phyloP scores from a whole-genome alignment of 176 grass and related monocot species.

The Eragrostis curvula region DNA sequence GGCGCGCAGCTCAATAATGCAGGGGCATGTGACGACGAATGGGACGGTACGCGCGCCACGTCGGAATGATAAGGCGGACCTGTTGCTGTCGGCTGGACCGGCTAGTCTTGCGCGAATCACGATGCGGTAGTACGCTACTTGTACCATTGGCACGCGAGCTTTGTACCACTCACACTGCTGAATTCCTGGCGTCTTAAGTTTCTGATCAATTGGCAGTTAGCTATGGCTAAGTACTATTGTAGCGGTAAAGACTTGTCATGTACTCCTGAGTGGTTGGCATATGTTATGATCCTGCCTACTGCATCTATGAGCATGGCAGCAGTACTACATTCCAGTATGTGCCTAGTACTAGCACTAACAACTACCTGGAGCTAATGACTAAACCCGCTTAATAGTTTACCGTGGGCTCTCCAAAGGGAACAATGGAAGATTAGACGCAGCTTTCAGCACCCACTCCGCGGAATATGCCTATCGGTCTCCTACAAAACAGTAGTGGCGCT shows the following conservation, averaged over 20 bases:
- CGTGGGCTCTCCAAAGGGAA: not conserved
- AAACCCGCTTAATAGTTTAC: not conserved
- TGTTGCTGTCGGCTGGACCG: conserved; percentile 20
- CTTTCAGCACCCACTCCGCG: not conserved
- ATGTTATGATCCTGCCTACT: no score
- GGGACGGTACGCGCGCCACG: conserved; percentile 38
- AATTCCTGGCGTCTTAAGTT: not conserved
- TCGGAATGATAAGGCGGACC: conserved; percentile 59
- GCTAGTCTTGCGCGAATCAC: not conserved
- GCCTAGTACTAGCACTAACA: no score
- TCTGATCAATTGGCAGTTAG: not conserved
- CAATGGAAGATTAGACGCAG: not conserved
- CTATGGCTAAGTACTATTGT: no score
- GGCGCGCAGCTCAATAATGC: conserved; percentile 36
- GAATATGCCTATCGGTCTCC: conserved; percentile 2
- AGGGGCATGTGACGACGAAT: conserved; percentile 28
- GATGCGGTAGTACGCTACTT: not conserved
- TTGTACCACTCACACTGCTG: not conserved
- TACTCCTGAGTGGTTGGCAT: no score
- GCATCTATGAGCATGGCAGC: no score
- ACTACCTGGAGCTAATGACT: no score
- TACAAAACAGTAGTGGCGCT: not conserved
- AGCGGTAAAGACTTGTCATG: no score
- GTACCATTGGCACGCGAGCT: not conserved
- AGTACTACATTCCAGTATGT: no score